These are phyloP conservation scores for Noccaea caerulescens DNA, from an alignment of 345 rosid species.

Conservation along the genomic window DNA sequence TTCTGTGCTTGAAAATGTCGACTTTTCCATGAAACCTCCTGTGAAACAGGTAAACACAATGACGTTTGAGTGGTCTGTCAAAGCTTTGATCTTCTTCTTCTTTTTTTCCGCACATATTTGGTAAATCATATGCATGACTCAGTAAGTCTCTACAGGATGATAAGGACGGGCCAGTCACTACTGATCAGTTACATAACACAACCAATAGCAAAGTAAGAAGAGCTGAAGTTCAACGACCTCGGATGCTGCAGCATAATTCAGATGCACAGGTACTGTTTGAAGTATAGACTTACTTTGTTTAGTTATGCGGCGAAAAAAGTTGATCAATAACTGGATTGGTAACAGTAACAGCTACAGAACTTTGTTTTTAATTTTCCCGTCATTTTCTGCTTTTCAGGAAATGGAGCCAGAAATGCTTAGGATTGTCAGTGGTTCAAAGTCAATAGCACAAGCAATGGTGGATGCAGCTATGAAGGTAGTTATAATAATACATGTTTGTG, in stretches of 20 bases:
- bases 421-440: constrained; percentile 67
- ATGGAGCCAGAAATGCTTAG: constrained; percentile 63
- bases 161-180: constrained; percentile 25
- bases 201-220: constrained; percentile 56
- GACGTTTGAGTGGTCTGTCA: background rate
- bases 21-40: constrained; percentile 18
- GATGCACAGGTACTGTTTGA: constrained; percentile 60
- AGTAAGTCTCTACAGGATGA: constrained; percentile 31
- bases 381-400: constrained; percentile 53
- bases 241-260: constrained; percentile 48
- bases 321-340: background rate
- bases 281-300: constrained; percentile 1
- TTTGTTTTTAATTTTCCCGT: constrained; percentile 16
- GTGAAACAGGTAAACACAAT: constrained; percentile 40
- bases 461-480: constrained; percentile 87
- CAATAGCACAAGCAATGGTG: constrained; percentile 76
- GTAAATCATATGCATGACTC: constrained; percentile 15
- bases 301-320: background rate
- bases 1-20: constrained; percentile 43
- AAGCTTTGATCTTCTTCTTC: constrained; percentile 20
- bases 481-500: background rate
- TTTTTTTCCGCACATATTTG: constrained; percentile 17
- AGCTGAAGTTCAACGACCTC: constrained; percentile 56
- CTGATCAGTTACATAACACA: constrained; percentile 41
- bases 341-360: background rate